Percentiles rank a stretch among this genome's conserved stretches.
phyloP scores from a whole-genome alignment of 495 filamentous ascomycete genomes.

The Amphirosellinia nigrospora region DNA sequence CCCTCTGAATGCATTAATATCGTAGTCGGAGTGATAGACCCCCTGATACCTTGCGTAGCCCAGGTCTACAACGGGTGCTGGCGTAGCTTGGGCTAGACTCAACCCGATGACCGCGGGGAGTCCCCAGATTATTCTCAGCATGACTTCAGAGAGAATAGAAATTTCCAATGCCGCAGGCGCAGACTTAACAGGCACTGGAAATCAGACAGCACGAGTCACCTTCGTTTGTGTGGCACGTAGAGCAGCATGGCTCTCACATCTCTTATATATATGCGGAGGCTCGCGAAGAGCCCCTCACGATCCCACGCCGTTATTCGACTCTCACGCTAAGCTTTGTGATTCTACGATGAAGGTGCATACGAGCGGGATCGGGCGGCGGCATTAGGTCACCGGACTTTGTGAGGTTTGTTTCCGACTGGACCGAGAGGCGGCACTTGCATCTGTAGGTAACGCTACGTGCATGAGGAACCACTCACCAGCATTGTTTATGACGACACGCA shows the following conservation, averaged over 20 bases:
- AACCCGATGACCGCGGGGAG: background rate
- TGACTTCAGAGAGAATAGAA: constrained; percentile 6
- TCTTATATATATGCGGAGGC: background rate
- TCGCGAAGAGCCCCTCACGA: background rate
- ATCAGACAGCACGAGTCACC: background rate
- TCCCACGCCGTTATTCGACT: background rate
- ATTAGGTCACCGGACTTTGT: background rate
- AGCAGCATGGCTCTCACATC: background rate
- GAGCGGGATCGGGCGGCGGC: background rate
- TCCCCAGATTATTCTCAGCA: constrained; percentile 18
- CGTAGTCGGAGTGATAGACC: constrained; percentile 32
- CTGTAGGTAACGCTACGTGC: constrained; percentile 10
- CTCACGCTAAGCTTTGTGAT: background rate
- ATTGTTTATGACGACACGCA: background rate
- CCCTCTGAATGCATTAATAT: constrained; percentile 39
- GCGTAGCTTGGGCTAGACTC: constrained; percentile 11
- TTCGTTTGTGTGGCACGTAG: background rate
- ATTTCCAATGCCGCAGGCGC: background rate
- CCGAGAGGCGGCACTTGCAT: constrained; percentile 8
- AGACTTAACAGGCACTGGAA: background rate
- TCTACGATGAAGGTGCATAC: background rate
- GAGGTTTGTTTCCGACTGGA: background rate
- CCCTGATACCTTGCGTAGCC: constrained; percentile 42
- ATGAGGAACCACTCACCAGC: background rate
- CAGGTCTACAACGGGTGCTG: constrained; percentile 40